Percentiles rank a stretch among this genome's conserved stretches.
phyloP scores from a whole-genome alignment of 371 early-diverging fungal species.

The Funneliformis caledonium region DNA sequence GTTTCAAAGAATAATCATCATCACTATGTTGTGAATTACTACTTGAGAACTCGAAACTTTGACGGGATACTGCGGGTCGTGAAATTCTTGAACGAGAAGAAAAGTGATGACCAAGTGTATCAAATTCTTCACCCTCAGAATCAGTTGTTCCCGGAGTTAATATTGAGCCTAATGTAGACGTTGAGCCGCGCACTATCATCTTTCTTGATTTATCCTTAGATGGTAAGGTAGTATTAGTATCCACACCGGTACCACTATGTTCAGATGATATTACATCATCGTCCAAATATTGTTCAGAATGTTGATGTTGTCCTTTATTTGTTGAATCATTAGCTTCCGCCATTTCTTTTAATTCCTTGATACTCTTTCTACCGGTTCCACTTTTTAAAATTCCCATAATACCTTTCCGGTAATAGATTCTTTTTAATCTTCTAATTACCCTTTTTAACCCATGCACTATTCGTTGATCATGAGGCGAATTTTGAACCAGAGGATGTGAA shows the following conservation, averaged over 20 bases:
- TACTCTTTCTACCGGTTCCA: background rate
- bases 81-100: background rate
- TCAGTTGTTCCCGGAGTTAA: constrained; percentile 22
- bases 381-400: background rate
- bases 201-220: background rate
- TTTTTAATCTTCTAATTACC: constrained; percentile 21
- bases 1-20: background rate
- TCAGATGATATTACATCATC: background rate
- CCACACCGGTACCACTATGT: background rate
- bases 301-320: background rate
- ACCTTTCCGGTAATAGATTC: constrained; percentile 23
- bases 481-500: background rate
- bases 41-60: background rate
- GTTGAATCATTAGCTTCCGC: background rate
- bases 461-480: constrained; percentile 23
- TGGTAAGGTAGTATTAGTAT: background rate
- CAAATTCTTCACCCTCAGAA: constrained; percentile 8
- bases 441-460: constrained; percentile 29
- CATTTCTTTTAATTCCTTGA: background rate
- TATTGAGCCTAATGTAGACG: constrained; percentile 11
- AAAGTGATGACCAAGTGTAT: background rate
- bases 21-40: constrained; percentile 10
- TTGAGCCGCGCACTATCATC: background rate
- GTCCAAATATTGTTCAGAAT: background rate
- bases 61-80: background rate